Evolutionary conservation across 257 asterid species (phyloP).

Genomic region (Jasminum sambac): DNA sequence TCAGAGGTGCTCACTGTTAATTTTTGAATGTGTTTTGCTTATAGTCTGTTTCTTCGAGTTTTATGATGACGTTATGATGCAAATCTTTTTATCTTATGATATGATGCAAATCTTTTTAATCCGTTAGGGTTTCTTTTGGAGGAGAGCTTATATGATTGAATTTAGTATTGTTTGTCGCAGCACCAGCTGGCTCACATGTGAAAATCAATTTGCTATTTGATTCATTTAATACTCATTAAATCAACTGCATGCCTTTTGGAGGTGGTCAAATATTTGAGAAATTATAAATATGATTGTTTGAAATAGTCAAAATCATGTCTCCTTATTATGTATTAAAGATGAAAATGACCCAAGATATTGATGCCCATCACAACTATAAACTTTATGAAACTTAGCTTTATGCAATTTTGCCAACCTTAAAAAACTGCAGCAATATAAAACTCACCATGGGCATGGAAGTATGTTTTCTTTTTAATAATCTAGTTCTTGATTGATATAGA

Average conservation of each 20-base stretch:
- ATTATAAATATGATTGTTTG: not conserved
- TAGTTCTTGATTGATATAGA: not conserved
- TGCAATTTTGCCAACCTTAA: not conserved
- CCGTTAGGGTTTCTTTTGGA: not conserved
- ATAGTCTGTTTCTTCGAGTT: not conserved
- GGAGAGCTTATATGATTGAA: slow-evolving; percentile 1
- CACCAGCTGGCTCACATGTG: not conserved
- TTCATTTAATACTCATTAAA: not conserved
- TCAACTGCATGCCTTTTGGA: not conserved
- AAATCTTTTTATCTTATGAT: slow-evolving; percentile 12
- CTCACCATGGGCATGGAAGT: not conserved
- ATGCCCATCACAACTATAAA: not conserved
- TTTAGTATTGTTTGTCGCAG: not conserved
- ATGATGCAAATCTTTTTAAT: slow-evolving; percentile 12
- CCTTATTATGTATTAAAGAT: not conserved
- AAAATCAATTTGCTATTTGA: not conserved
- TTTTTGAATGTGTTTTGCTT: not conserved
- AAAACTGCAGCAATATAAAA: not conserved
- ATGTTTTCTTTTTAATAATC: not conserved
- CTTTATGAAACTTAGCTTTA: not conserved
- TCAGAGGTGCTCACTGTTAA: slow-evolving; percentile 62
- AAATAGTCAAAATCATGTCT: not conserved
- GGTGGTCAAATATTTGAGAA: not conserved
- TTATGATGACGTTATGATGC: slow-evolving; percentile 8
- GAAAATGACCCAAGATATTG: not conserved